phyloP scores from a whole-genome alignment of 768 basidiomycete species.

The Leccinum broughii region DNA sequence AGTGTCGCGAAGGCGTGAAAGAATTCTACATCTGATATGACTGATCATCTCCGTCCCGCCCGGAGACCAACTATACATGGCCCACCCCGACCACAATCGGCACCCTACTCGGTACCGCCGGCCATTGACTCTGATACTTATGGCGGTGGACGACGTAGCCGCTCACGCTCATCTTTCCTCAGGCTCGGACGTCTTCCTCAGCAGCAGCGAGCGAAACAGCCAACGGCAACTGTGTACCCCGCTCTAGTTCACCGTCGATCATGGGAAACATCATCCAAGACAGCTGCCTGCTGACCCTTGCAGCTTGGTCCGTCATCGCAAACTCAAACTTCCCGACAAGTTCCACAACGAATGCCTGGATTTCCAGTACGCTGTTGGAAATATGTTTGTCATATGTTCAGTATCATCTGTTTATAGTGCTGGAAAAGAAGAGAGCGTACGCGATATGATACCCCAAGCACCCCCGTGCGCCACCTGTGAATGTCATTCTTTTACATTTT shows the following conservation, averaged over 20 bases:
- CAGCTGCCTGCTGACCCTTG: constrained; percentile 27
- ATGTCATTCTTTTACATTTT: constrained; percentile 10
- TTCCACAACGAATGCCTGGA: constrained; percentile 33
- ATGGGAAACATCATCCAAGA: constrained; percentile 34
- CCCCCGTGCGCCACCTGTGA: constrained; percentile 23
- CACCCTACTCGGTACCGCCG: too few relatives aligned
- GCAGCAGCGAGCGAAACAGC: not conserved
- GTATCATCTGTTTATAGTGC: not conserved
- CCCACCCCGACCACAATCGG: too few relatives aligned
- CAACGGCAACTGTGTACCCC: constrained; percentile 32
- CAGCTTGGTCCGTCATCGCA: constrained; percentile 13
- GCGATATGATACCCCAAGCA: constrained; percentile 23
- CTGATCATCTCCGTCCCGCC: too few relatives aligned
- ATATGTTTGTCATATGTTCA: not conserved
- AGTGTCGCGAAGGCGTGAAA: too few relatives aligned
- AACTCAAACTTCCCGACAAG: constrained; percentile 56
- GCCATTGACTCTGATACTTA: too few relatives aligned
- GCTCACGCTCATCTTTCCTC: too few relatives aligned
- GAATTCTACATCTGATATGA: too few relatives aligned
- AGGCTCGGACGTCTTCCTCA: not conserved
- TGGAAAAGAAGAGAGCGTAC: not conserved
- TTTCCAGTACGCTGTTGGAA: not conserved
- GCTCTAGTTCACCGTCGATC: constrained; percentile 31
- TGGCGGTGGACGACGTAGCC: too few relatives aligned
- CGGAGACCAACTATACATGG: too few relatives aligned